These are phyloP conservation scores for Picea glauca DNA, from an alignment of 75 land plant genomes.

Conservation along the genomic window DNA sequence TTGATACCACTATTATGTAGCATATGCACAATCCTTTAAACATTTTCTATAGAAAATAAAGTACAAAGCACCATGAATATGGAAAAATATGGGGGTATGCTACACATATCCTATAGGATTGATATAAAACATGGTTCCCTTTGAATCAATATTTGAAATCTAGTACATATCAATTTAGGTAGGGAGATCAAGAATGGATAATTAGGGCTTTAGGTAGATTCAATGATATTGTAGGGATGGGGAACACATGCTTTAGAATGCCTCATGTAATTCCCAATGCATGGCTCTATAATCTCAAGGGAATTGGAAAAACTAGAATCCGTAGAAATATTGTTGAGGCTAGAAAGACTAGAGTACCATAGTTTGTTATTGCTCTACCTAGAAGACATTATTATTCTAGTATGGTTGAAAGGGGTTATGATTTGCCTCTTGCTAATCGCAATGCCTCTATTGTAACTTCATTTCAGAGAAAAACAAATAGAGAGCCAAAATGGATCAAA, in stretches of 20 bases:
- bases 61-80: too few species aligned
- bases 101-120: too few species aligned
- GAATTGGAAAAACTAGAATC: not conserved
- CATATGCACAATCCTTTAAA: too few species aligned
- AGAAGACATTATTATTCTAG: not conserved
- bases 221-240: not conserved
- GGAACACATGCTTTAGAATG: not conserved
- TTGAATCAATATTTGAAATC: too few species aligned
- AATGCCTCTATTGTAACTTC: not conserved
- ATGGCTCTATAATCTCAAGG: conserved; percentile 7
- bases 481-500: not conserved
- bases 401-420: not conserved
- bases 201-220: too few species aligned
- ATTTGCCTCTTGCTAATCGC: not conserved
- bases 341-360: not conserved
- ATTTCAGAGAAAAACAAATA: not conserved
- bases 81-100: too few species aligned
- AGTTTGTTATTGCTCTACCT: not conserved
- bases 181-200: too few species aligned
- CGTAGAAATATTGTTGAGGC: not conserved
- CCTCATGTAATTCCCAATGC: conserved; percentile 1
- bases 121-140: too few species aligned
- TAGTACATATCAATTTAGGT: too few species aligned
- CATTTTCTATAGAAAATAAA: too few species aligned
- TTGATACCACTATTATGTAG: too few species aligned